Conservation (phyloP, 129 eudicot species). For the Glebionis coronaria region DNA sequence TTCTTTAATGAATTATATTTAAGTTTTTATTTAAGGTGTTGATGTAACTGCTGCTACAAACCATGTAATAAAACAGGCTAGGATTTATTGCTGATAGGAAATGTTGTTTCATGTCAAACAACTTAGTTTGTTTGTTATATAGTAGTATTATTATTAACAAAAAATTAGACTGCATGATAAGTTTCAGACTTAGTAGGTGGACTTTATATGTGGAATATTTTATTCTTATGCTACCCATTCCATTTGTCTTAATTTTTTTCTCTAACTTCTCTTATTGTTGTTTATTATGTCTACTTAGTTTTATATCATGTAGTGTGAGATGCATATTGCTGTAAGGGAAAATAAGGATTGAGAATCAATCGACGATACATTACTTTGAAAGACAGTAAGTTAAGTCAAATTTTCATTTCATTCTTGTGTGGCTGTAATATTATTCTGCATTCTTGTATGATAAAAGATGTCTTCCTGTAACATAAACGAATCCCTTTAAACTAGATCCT, state of each 20-base stretch:
- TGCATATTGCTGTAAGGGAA: conserved; percentile 63
- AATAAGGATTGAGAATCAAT: conserved; percentile 68
- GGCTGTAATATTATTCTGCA: not conserved
- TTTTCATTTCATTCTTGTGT: not conserved
- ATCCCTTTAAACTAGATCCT: no score
- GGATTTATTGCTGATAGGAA: conserved; percentile 82
- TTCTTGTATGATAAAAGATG: not conserved
- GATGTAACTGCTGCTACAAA: conserved; percentile 71
- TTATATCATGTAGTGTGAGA: conserved; percentile 49
- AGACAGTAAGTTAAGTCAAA: conserved; percentile 29
- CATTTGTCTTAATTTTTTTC: not conserved
- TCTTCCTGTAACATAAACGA: not conserved
- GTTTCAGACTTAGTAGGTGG: not conserved
- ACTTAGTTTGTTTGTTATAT: no score
- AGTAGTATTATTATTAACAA: no score
- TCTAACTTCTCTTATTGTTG: not conserved
- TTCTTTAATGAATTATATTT: not conserved
- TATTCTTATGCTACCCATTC: not conserved
- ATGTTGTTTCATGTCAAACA: conserved; percentile 54
- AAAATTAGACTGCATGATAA: no score
- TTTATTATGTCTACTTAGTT: not conserved
- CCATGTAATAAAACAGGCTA: conserved; percentile 78
- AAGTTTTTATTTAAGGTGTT: conserved; percentile 51
- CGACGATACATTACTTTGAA: conserved; percentile 70
- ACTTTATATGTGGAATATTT: not conserved